These are phyloP conservation scores for Exophiala sideris DNA, from an alignment of 2,329 filamentous ascomycete genomes.

Conservation along the genomic window DNA sequence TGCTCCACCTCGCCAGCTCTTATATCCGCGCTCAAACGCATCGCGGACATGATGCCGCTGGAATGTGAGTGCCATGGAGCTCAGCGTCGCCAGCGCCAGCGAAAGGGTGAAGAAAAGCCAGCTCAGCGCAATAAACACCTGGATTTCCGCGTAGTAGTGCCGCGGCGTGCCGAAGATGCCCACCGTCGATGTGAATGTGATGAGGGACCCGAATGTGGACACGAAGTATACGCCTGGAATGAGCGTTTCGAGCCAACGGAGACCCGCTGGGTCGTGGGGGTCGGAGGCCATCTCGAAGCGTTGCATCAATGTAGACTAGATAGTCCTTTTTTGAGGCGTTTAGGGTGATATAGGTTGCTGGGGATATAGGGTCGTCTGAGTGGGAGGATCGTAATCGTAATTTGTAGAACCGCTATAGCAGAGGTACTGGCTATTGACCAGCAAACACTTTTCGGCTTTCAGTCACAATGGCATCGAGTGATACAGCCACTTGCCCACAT, in stretches of 20 bases:
- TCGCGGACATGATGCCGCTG: constrained; percentile 21
- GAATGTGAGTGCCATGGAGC: constrained; percentile 16
- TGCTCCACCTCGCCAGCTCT: constrained; percentile 19
- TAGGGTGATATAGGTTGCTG: too few species aligned
- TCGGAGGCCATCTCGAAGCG: constrained; percentile 20
- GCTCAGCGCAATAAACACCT: constrained; percentile 20
- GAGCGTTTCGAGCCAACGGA: constrained; percentile 18
- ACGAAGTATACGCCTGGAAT: constrained; percentile 19
- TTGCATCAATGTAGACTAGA: constrained; percentile 10
- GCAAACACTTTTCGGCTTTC: too few species aligned
- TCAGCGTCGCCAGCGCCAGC: constrained; percentile 16
- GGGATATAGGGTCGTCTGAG: too few species aligned
- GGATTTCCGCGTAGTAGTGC: constrained; percentile 17
- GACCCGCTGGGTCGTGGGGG: constrained; percentile 16
- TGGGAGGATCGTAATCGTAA: too few species aligned
- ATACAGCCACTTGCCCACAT: too few species aligned
- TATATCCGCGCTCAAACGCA: constrained; percentile 23
- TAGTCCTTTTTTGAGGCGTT: too few species aligned
- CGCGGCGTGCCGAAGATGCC: constrained; percentile 19
- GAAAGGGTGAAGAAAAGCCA: constrained; percentile 23
- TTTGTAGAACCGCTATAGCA: too few species aligned
- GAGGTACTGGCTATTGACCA: too few species aligned
- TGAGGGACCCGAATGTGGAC: constrained; percentile 20
- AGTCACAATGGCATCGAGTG: too few species aligned
- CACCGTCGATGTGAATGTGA: constrained; percentile 20